Evolutionary conservation across 768 basidiomycete genomes (phyloP).

Genomic region (Saitozyma podzolica): DNA sequence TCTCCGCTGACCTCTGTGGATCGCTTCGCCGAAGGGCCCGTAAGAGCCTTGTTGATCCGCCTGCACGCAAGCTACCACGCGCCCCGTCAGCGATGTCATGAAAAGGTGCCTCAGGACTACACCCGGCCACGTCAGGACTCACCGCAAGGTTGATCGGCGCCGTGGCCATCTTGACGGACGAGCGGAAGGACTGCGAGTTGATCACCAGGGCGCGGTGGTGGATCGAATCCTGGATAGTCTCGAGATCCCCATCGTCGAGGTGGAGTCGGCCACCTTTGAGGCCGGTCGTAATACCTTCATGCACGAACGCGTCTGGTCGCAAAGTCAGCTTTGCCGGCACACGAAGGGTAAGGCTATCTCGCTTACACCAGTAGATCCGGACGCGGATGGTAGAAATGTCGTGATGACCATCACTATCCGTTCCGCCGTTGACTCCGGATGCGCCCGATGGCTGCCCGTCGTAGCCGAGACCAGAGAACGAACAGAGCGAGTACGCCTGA

Average conservation of each 20-base stretch:
- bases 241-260: constrained; percentile 73
- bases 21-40: constrained; percentile 72
- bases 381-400: constrained; percentile 69
- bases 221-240: constrained; percentile 67
- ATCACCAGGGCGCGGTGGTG: constrained; percentile 57
- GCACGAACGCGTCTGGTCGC: constrained; percentile 64
- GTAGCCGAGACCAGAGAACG: constrained; percentile 56
- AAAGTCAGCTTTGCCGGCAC: not conserved
- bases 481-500: constrained; percentile 76
- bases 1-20: constrained; percentile 64
- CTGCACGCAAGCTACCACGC: constrained; percentile 65
- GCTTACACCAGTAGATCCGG: constrained; percentile 75
- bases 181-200: constrained; percentile 19
- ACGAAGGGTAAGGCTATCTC: not conserved
- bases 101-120: not conserved
- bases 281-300: constrained; percentile 79
- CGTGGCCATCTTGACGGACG: constrained; percentile 54
- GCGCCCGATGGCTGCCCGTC: constrained; percentile 34
- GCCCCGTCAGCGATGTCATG: constrained; percentile 59
- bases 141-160: constrained; percentile 71
- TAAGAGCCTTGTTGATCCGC: constrained; percentile 72
- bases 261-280: constrained; percentile 78
- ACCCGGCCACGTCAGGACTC: constrained; percentile 11
- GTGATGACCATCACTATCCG: constrained; percentile 51
- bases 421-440: constrained; percentile 57